These are phyloP conservation scores for Entomophthora muscae DNA, from an alignment of 371 early-diverging fungal species.

Conservation along the genomic window DNA sequence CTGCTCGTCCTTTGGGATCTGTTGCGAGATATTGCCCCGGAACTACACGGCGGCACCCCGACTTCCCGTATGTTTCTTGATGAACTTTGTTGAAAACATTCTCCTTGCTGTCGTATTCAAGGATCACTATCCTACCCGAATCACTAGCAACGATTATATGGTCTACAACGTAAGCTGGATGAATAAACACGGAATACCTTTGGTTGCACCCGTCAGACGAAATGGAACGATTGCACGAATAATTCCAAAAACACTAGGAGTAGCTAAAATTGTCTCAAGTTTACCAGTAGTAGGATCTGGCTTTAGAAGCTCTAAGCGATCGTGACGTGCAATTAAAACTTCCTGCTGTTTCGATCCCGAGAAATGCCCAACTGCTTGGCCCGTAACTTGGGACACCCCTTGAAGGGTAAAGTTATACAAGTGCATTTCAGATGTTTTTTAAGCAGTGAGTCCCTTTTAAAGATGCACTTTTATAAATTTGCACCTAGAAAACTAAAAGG, in stretches of 20 bases:
- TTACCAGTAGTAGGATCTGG: slow-evolving; percentile 71
- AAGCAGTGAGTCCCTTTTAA: too few species aligned
- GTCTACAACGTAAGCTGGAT: slow-evolving; percentile 35
- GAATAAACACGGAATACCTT: slow-evolving; percentile 23
- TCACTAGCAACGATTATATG: slow-evolving; percentile 81
- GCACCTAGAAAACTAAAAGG: too few species aligned
- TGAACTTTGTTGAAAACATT: slow-evolving; percentile 70
- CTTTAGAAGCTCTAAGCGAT: slow-evolving; percentile 60
- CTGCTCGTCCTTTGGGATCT: slow-evolving; percentile 93
- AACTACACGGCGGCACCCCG: slow-evolving; percentile 75
- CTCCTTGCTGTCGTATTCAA: slow-evolving; percentile 67
- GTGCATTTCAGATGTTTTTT: slow-evolving; percentile 40
- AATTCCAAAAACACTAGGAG: slow-evolving; percentile 48
- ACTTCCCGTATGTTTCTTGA: slow-evolving; percentile 90
- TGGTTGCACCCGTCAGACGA: slow-evolving; percentile 52
- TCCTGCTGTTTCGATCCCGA: slow-evolving; percentile 84
- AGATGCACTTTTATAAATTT: too few species aligned
- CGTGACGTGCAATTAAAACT: slow-evolving; percentile 63
- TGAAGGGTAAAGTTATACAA: slow-evolving; percentile 84
- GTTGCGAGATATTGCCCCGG: slow-evolving; percentile 90
- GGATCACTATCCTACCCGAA: slow-evolving; percentile 75
- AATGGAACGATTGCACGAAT: slow-evolving; percentile 62
- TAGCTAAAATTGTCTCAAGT: slow-evolving; percentile 24
- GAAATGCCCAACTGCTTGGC: slow-evolving; percentile 80
- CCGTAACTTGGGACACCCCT: slow-evolving; percentile 55